Evolutionary conservation across 192 early-diverging fungal species (phyloP), one percentile per base, ranked within the genome.

Genomic region (Podila clonocystis): DNA sequence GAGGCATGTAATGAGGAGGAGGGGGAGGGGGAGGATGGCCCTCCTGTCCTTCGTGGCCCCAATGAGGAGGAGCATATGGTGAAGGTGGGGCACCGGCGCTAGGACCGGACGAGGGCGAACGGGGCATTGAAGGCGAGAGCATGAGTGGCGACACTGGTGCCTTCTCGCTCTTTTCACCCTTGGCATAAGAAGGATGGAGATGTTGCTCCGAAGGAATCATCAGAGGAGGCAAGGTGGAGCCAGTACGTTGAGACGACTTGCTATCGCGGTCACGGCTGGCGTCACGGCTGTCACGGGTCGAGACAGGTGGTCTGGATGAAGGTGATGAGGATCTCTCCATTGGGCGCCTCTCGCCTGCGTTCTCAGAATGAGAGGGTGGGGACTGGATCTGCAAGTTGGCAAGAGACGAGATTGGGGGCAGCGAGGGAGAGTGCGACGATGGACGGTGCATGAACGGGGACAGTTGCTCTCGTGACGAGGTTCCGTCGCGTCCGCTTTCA

Each of bases 311-410:
- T 17, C 45, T 41, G n/a, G 33, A 26, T 11, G 73, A 68, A 20
- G 66, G 67, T 0, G 74, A 55, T 8, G 31, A 26, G 12, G 31
- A 57, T 12, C 26, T 65, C 3, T 67, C 58, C 1, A 58, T 28
- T 6, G 33, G 41, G 36, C 45, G 75, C 17, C 49, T 59, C 15
- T 77, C 68, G 22, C 58, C 45, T 9, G 59, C 6, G 19, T 41
- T 9, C 20, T 57, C 75, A 5, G 26, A 31, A 5, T 15, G 58
- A 0, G 33, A 30, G 33, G 70, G 26, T 19, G 68, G 68, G 1
- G 75, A 79, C 61, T 79, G 75, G 61, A 75, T 50, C 26, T 75
- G 67, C 50, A 79, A 24, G 52, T 48, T 72, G 70, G 64, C 75
- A 12, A 79, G 34, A 7, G 77, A 73, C 4, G 77, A 73, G 45